These are phyloP conservation scores for Penicillium verrucosum DNA, from an alignment of 2,329 filamentous ascomycete genomes.

Conservation along the genomic window DNA sequence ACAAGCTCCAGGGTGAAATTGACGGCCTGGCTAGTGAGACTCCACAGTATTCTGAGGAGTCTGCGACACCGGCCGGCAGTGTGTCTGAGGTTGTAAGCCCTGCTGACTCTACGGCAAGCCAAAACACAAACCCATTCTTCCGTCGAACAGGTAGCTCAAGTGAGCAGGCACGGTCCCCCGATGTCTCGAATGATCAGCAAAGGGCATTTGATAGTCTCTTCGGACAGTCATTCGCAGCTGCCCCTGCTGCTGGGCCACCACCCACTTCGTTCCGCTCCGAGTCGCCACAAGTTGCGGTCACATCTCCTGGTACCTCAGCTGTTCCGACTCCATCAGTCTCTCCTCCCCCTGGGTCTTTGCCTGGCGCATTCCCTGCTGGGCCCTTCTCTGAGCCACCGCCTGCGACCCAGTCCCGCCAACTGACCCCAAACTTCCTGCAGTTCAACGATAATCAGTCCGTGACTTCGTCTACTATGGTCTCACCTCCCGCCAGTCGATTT, in stretches of 20 bases:
- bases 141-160: constrained; percentile 52
- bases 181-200: constrained; percentile 49
- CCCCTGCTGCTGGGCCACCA: constrained; percentile 43
- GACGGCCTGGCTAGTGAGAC: constrained; percentile 63
- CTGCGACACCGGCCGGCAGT: constrained; percentile 31
- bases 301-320: constrained; percentile 46
- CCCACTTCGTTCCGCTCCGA: constrained; percentile 62
- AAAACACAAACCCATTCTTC: constrained; percentile 92
- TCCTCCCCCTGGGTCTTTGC: constrained; percentile 49
- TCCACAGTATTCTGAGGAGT: constrained; percentile 54
- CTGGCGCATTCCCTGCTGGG: constrained; percentile 23
- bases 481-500: constrained; percentile 66
- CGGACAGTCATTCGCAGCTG: constrained; percentile 61
- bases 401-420: constrained; percentile 70
- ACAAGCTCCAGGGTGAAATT: constrained; percentile 79
- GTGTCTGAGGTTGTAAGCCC: constrained; percentile 64
- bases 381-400: constrained; percentile 49
- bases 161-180: constrained; percentile 51
- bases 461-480: constrained; percentile 74
- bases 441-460: constrained; percentile 66
- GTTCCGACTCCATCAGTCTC: constrained; percentile 62
- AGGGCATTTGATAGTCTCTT: constrained; percentile 84
- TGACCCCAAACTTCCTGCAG: constrained; percentile 72
- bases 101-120: constrained; percentile 57
- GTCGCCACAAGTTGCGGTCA: constrained; percentile 41